These are phyloP conservation scores for Claviceps cyperi DNA, from an alignment of 2,329 filamentous ascomycete species.

Conservation along the genomic window DNA sequence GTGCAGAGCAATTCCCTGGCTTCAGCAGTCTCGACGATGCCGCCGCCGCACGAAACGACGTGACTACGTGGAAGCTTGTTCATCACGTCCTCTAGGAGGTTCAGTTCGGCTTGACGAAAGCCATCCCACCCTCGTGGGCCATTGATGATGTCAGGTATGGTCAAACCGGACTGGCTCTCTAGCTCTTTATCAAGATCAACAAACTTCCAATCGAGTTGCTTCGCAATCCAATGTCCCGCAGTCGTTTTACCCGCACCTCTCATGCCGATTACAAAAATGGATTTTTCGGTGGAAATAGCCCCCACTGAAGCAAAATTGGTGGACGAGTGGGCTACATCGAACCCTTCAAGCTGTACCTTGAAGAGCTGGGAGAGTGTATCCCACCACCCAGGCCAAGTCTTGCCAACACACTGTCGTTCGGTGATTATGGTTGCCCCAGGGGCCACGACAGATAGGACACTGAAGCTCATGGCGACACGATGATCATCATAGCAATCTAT, in stretches of 20 bases:
- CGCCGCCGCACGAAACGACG: slow-evolving; percentile 87
- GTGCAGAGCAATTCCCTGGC: slow-evolving; percentile 61
- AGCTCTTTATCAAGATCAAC: slow-evolving; percentile 81
- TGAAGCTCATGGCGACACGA: slow-evolving; percentile 96
- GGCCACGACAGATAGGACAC: slow-evolving; percentile 63
- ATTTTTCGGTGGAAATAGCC: slow-evolving; percentile 31
- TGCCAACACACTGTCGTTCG: slow-evolving; percentile 85
- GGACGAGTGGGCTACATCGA: slow-evolving; percentile 33
- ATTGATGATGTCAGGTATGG: slow-evolving; percentile 77
- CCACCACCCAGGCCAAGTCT: slow-evolving; percentile 99
- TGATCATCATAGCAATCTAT: slow-evolving; percentile 96
- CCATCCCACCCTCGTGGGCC: slow-evolving; percentile 64
- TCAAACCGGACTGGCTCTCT: slow-evolving; percentile 56
- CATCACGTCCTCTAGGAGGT: slow-evolving; percentile 58
- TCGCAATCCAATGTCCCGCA: slow-evolving; percentile 71
- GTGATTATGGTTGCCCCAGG: slow-evolving; percentile 61
- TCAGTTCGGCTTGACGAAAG: slow-evolving; percentile 68
- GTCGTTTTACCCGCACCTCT: slow-evolving; percentile 94
- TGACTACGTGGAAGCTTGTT: slow-evolving; percentile 60
- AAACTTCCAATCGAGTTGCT: slow-evolving; percentile 59
- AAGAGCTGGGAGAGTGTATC: slow-evolving; percentile 72
- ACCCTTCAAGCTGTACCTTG: slow-evolving; percentile 59
- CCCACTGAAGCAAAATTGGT: slow-evolving; percentile 7
- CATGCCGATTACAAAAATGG: slow-evolving; percentile 94
- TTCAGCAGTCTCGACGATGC: slow-evolving; percentile 73